Base-by-base conservation (phyloP, 805 yeast species). In the Ogataea pignaliae region DNA sequence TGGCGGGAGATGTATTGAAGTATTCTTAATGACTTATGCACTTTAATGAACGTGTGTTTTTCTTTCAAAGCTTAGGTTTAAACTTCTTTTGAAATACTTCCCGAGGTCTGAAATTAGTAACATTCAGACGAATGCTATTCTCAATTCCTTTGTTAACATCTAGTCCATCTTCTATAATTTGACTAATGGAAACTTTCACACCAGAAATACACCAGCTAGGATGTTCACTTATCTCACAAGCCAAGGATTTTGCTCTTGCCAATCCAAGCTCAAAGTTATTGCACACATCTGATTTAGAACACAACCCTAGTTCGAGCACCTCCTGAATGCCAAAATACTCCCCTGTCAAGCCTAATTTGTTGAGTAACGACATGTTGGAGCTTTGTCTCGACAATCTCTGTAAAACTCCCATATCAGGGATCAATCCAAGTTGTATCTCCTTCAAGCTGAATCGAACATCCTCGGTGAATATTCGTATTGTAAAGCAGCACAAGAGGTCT, bases 391-490 rank as follows among this genome's bases (percentile, higher is more conserved):
- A 83, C 45, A 84, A 55, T 56, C 91, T 70, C 63, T 85, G 90
- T 45, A 85, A 67, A 1, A 86, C 73, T 4, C 95, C 95, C 55
- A 85, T 83, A 59, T 86, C 93, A 1, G 93, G 89, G 33, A 86
- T 75, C 57, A 86, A 71, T 3, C 91, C 93, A 42, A 85, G 70
- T 48, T 79, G 77, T 47, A 85, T 79, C 63, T 85, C 95, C 44
- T 83, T 76, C 44, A 86, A 75, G 35, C 84, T 72, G 50, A 83
- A 70, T 34, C 57, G 63, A 12, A 76, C 72, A 50, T 76, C 83
- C 29, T 65, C 64, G 3, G 80, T 65, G 10, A 79, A 78, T 11
- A 81, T 60, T 41, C 90, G 72, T 18, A 85, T 75, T 13, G 79
- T 71, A 28, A 75, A 71, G 0, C 85, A 76, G 12, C 82, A 64